These are phyloP conservation scores for Eucalyptus coolabah DNA, from an alignment of 345 rosid genomes.

Conservation along the genomic window DNA sequence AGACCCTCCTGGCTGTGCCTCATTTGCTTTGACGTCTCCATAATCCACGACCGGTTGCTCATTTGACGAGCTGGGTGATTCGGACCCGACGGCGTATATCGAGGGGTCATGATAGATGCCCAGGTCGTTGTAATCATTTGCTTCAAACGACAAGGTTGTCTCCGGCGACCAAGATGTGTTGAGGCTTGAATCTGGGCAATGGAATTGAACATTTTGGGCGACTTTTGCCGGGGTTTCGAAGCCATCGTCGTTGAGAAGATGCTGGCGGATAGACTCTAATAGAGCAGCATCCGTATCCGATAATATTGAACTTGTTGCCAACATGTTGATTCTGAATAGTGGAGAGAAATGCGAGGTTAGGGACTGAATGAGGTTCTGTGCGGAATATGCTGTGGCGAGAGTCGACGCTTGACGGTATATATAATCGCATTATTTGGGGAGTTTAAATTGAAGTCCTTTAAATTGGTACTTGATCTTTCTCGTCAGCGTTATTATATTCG, in stretches of 20 bases:
- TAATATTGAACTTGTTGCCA: not conserved
- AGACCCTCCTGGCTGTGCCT: not conserved
- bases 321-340: not conserved
- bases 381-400: not conserved
- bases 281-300: not conserved
- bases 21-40: not conserved
- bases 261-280: not conserved
- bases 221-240: not conserved
- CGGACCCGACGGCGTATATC: not conserved
- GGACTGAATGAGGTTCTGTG: not conserved
- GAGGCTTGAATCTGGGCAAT: not conserved
- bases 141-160: not conserved
- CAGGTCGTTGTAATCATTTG: not conserved
- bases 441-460: not conserved
- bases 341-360: not conserved
- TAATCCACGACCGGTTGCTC: not conserved
- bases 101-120: not conserved
- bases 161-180: not conserved
- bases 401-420: not conserved
- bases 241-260: not conserved
- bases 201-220: not conserved
- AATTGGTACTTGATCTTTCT: not conserved
- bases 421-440: not conserved
- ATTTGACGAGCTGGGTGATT: not conserved
- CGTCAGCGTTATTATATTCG: not conserved